Percentiles rank a stretch among this genome's conserved stretches.
Evolutionary conservation across 106 monocot genomes (phyloP).

Genomic region (Dioscorea zingiberensis): DNA sequence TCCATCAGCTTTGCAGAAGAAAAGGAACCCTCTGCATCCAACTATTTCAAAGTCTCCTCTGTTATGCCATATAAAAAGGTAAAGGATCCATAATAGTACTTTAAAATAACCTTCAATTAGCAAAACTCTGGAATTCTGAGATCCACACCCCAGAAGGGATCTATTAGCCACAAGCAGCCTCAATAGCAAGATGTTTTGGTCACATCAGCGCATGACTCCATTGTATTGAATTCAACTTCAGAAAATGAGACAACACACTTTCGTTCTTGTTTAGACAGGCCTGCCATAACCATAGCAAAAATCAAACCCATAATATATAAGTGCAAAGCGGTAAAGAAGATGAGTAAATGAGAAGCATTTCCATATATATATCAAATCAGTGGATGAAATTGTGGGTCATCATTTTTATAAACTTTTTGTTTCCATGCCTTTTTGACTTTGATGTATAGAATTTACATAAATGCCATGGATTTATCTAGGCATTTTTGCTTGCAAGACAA

Average conservation of each 20-base stretch:
- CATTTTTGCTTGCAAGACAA: not conserved
- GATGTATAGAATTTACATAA: not conserved
- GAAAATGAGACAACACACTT: conserved; percentile 45
- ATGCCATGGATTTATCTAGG: not conserved
- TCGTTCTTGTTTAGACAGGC: conserved; percentile 49
- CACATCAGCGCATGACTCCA: conserved; percentile 40
- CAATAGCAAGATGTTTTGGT: conserved; percentile 65
- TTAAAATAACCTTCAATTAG: no score
- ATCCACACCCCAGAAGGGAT: no score
- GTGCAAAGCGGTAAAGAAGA: not conserved
- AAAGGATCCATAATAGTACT: no score
- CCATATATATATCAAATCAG: no score
- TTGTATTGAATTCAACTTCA: conserved; percentile 34
- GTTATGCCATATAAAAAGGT: no score
- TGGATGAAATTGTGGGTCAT: no score
- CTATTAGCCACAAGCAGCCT: conserved; percentile 52
- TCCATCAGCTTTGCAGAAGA: no score
- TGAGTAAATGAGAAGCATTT: no score
- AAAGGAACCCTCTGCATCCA: no score
- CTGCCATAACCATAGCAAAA: conserved; percentile 26
- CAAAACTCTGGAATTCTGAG: no score
- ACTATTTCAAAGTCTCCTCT: no score
- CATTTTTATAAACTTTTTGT: no score
- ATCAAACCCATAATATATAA: not conserved
- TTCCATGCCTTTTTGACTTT: not conserved